Evolutionary conservation across 2,329 filamentous ascomycete genomes (phyloP), one percentile per base, ranked within the genome.

Genomic region (Epichloe glyceriae): DNA sequence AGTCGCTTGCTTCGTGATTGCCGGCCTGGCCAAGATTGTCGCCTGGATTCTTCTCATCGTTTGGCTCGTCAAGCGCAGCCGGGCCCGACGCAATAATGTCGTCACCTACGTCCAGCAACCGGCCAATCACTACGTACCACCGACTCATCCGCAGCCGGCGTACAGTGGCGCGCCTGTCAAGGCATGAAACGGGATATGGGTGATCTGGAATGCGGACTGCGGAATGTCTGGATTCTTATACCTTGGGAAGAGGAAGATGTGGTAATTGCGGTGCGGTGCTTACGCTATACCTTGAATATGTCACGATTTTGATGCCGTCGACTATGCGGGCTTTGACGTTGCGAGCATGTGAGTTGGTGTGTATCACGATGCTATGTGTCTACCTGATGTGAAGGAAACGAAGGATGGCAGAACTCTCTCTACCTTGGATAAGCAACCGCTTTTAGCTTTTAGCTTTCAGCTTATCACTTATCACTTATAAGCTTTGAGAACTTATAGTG

Each of bases 11-110:
- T 47, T 50, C 43, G 44, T 11, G 1, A 47, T 50, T 26, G 49
- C 43, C 30, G 33, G 49, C 17, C 17, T 50, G 11, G 40, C 22
- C 44, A 47, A 50, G 26, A 37, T 50, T 12, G 44, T n/a, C 10
- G 49, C 37, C n/a, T 50, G 49, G 49, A 22, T 47, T 39, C 37
- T 50, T 2, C 49, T 50, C 22, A 37, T 50, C 19, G 37, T 50
- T 14, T 50, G 38, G 37, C 35, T 19, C 12, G 26, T 50, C 5
- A 45, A 44, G 44, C 30, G 49, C 14, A 46, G 43, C 22, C 37
- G 30, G 3, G 6, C 44, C 11, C 20, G 20, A 37, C 20, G 41
- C 22, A 30, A 8, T 5, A 47, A 37, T n/a, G 40, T 34, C 1
- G 38, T 50, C 15, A 43, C 17, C 17, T 50, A 46, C 14, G 44